Conservation (phyloP, 1,284 basidiomycete genomes). For the Grifola frondosa region DNA sequence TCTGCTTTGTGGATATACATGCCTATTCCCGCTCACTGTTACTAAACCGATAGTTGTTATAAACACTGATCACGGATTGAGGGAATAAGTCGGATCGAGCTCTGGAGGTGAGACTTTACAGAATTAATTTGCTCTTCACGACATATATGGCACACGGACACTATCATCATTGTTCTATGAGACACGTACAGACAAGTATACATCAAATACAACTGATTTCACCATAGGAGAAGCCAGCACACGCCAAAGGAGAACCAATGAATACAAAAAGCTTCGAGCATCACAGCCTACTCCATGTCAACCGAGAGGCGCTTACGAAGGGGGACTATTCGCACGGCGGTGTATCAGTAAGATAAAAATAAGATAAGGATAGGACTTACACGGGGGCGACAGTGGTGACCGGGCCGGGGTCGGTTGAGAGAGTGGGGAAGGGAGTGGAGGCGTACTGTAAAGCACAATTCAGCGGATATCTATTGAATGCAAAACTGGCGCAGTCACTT, state of each 20-base stretch:
- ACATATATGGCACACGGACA: no score
- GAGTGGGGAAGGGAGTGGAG: constrained; percentile 29
- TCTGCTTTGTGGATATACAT: no score
- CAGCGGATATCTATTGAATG: background rate
- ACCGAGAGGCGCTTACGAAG: constrained; percentile 12
- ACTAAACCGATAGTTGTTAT: background rate
- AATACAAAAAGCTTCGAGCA: background rate
- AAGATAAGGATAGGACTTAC: constrained; percentile 17
- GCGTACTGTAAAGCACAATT: constrained; percentile 21
- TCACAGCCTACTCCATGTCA: background rate
- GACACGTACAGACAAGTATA: no score
- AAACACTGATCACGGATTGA: background rate
- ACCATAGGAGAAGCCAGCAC: no score
- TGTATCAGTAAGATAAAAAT: background rate
- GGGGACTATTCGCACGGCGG: constrained; percentile 9
- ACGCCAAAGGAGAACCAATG: background rate
- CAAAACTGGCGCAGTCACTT: constrained; percentile 3
- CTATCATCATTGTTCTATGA: no score
- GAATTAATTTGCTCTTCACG: no score
- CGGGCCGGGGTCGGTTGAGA: constrained; percentile 32
- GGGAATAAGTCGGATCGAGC: no score
- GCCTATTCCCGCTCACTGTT: constrained; percentile 1
- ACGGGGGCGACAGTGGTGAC: constrained; percentile 30
- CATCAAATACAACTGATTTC: no score
- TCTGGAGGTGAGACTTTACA: no score